Base-by-base conservation (phyloP, 1,284 basidiomycete species). In the Sporisorium graminicola region DNA sequence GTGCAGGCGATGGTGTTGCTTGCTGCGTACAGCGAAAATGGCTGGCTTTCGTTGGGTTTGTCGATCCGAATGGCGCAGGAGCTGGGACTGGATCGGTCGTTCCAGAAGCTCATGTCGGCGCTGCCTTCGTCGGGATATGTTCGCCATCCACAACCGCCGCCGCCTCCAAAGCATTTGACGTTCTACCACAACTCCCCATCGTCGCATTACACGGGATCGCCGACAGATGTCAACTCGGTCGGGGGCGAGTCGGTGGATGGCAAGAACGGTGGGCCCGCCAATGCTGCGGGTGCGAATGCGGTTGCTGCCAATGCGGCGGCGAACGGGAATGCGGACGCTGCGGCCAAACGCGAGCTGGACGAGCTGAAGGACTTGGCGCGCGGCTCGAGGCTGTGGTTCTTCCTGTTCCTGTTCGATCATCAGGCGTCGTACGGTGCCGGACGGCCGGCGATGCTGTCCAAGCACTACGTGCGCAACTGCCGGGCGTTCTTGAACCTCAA, bases 31-130 rank as follows among this genome's bases (percentile, higher is more conserved):
- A 94, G 92, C 84, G 94, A 94, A 51, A 94, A 94, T 75, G 94
- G 93, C 0, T 96, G 94, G 94, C 88, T 96, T 42, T 93, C 94
- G 6, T 92, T 92, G 77, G 93, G 94, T 4, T 93, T 96, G 83
- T 94, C 94, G 3, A 91, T 97, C 90, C 90, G 94, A 43, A 95
- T 96, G 93, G 94, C 93, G 9, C 88, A 97, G 64, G 94, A 97
- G 85, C 90, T 97, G 58, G 94, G 94, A 35, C 88, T 97, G 24
- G 94, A 97, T 85, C 90, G 92, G 43, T 94, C 93, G 1, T 87
- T 96, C 51, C 94, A 95, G 85, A 95, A 94, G 84, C 89, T 97
- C n/a, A 92, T 73, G 60, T 51, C 51, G 35, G 50, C 65, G 0
- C 47, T 65, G 5, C 67, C 72, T 5, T 52, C 57, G 4, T 50